These are phyloP conservation scores for Ustilago shanxiensis DNA, from an alignment of 1,284 basidiomycete genomes.

Conservation along the genomic window DNA sequence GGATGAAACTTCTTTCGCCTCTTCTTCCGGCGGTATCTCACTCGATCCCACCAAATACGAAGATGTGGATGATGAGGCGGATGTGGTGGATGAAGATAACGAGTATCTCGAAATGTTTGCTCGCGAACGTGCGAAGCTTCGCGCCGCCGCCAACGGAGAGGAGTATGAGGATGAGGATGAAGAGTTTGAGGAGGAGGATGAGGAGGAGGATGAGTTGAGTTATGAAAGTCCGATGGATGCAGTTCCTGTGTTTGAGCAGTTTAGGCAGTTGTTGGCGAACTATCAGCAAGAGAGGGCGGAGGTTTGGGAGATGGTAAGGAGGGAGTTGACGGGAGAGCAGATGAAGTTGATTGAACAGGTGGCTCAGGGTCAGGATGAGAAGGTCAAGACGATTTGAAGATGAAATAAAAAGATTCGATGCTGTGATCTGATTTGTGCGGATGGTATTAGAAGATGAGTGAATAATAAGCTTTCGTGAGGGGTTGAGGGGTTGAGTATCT, in stretches of 20 bases:
- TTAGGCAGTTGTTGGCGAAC: slow-evolving; percentile 49
- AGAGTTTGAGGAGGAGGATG: slow-evolving; percentile 53
- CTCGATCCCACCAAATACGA: slow-evolving; percentile 33
- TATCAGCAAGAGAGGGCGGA: slow-evolving; percentile 49
- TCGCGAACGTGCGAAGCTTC: slow-evolving; percentile 60
- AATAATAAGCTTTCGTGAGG: too few species aligned
- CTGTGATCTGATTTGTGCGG: too few species aligned
- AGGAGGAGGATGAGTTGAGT: slow-evolving; percentile 62
- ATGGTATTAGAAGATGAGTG: too few species aligned
- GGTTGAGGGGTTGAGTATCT: too few species aligned
- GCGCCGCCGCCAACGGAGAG: slow-evolving; percentile 51
- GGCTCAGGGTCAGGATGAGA: slow-evolving; percentile 35
- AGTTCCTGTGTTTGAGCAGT: slow-evolving; percentile 62
- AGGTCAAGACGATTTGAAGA: slow-evolving; percentile 28
- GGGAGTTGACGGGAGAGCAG: slow-evolving; percentile 48
- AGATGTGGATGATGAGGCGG: slow-evolving; percentile 64
- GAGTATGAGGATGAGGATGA: slow-evolving; percentile 53
- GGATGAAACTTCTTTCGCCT: slow-evolving; percentile 38
- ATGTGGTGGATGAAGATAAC: slow-evolving; percentile 68
- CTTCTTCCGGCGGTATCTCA: slow-evolving; percentile 21
- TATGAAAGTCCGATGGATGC: slow-evolving; percentile 63
- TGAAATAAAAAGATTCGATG: too few species aligned
- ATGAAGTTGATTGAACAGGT: slow-evolving; percentile 44
- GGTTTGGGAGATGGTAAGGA: slow-evolving; percentile 44
- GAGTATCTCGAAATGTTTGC: slow-evolving; percentile 68